Evolutionary conservation across 116 monocot species (phyloP).

Genomic region (Dioscorea cayenensis): DNA sequence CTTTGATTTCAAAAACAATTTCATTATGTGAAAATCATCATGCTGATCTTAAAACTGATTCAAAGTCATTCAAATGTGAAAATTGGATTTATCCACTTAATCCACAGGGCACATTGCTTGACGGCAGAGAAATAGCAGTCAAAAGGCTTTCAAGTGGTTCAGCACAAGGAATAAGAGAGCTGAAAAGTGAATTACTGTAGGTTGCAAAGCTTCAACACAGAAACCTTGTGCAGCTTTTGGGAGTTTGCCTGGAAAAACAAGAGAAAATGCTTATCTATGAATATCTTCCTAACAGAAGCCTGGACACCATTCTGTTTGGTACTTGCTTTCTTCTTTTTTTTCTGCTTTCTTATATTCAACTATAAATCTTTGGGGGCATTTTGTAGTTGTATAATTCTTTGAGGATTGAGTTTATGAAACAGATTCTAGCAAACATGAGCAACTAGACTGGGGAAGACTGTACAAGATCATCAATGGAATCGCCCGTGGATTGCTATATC

Average conservation of each 20-base stretch:
- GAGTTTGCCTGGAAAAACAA: conserved; percentile 20
- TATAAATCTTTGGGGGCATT: neutral
- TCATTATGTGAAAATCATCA: too few species aligned
- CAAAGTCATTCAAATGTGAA: too few species aligned
- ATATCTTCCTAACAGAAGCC: conserved; percentile 27
- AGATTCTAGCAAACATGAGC: too few species aligned
- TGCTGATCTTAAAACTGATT: neutral
- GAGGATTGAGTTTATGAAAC: neutral
- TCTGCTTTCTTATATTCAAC: neutral
- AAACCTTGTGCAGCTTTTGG: conserved; percentile 29
- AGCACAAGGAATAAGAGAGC: conserved; percentile 21
- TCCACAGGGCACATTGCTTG: conserved; percentile 12
- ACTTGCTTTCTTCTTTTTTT: neutral
- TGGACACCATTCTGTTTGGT: conserved; percentile 25
- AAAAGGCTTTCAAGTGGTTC: conserved; percentile 31
- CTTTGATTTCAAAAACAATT: too few species aligned
- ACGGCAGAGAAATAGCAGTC: conserved; percentile 26
- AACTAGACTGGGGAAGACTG: neutral
- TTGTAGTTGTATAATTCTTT: neutral
- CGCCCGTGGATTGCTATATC: neutral
- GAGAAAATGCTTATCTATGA: conserved; percentile 41
- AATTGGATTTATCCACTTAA: neutral
- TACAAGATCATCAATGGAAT: neutral
- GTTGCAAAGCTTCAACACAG: too few species aligned
- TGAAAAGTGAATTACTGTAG: conserved; percentile 25